phyloP scores from a whole-genome alignment of 192 early-diverging fungal species.

The Oehlia diaphana region DNA sequence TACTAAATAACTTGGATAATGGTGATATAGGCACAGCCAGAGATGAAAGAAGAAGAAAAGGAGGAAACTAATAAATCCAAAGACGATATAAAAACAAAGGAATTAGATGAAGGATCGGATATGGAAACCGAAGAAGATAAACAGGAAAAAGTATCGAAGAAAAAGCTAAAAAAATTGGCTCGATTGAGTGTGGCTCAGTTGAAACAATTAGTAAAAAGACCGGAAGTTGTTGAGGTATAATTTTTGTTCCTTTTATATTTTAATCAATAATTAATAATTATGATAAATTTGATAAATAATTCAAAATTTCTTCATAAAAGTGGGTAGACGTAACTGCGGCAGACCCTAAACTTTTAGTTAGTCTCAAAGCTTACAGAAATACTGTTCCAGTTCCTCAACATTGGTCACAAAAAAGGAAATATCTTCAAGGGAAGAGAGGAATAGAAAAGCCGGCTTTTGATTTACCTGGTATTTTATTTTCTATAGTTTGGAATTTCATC shows the following conservation, averaged over 20 bases:
- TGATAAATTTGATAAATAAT: not conserved
- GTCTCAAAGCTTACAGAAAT: constrained; percentile 90
- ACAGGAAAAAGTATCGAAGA: constrained; percentile 51
- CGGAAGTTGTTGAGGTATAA: constrained; percentile 89
- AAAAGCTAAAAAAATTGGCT: constrained; percentile 57
- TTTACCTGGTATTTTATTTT: constrained; percentile 63
- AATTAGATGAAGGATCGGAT: constrained; percentile 33
- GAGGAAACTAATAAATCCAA: not conserved
- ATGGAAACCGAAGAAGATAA: constrained; percentile 37
- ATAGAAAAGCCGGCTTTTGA: constrained; percentile 95
- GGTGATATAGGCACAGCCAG: constrained; percentile 5
- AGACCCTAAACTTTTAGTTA: constrained; percentile 87
- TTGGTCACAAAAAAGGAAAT: constrained; percentile 97
- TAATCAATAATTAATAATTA: not conserved
- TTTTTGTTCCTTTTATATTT: not conserved
- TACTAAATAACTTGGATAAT: constrained; percentile 15
- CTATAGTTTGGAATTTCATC: not conserved
- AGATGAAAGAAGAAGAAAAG: constrained; percentile 25
- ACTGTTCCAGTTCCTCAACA: constrained; percentile 94
- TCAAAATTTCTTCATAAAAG: constrained; percentile 2
- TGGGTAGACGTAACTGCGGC: constrained; percentile 82
- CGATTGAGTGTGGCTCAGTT: constrained; percentile 85
- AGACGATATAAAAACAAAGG: constrained; percentile 22
- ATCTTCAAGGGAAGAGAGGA: constrained; percentile 94
- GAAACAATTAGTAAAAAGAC: constrained; percentile 87